Percentiles rank a stretch among this genome's conserved stretches.
phyloP scores from a whole-genome alignment of 495 filamentous ascomycete species.

The Aspergillus cristatus region DNA sequence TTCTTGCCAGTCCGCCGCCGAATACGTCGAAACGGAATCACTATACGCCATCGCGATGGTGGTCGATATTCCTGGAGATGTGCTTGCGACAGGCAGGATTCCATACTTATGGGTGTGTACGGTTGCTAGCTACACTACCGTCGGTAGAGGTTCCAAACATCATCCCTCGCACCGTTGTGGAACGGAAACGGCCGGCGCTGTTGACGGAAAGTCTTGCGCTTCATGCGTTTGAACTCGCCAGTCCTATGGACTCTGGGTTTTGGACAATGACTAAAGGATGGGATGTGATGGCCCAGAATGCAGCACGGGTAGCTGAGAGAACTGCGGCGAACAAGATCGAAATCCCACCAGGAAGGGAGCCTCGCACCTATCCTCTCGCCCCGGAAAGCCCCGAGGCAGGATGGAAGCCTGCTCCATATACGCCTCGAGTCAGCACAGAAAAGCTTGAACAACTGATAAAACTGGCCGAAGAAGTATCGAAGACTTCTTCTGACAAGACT shows the following conservation, averaged over 20 bases:
- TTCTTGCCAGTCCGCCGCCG: constrained; percentile 48
- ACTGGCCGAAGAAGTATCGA: constrained; percentile 7
- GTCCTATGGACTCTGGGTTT: constrained; percentile 6
- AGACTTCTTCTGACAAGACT: neutral
- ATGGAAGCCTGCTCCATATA: constrained; percentile 9
- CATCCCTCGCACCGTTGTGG: constrained; percentile 43
- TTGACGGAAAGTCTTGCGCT: constrained; percentile 46
- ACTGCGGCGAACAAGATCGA: constrained; percentile 22
- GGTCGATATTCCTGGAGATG: constrained; percentile 18
- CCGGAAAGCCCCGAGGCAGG: constrained; percentile 10
- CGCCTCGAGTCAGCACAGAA: constrained; percentile 9
- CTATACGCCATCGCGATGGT: constrained; percentile 28
- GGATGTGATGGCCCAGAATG: constrained; percentile 19
- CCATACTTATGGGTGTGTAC: constrained; percentile 46
- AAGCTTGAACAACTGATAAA: constrained; percentile 14
- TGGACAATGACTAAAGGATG: constrained; percentile 19
- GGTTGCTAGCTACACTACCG: constrained; percentile 57
- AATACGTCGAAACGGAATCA: constrained; percentile 25
- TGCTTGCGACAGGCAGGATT: constrained; percentile 22
- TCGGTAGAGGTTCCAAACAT: constrained; percentile 36
- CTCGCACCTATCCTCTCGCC: constrained; percentile 12
- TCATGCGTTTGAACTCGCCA: constrained; percentile 40
- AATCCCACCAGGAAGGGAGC: constrained; percentile 30
- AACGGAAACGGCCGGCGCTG: constrained; percentile 44
- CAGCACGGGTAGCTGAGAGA: constrained; percentile 26